phyloP scores from a whole-genome alignment of 306 rosid species.

The Corylus heterophylla region DNA sequence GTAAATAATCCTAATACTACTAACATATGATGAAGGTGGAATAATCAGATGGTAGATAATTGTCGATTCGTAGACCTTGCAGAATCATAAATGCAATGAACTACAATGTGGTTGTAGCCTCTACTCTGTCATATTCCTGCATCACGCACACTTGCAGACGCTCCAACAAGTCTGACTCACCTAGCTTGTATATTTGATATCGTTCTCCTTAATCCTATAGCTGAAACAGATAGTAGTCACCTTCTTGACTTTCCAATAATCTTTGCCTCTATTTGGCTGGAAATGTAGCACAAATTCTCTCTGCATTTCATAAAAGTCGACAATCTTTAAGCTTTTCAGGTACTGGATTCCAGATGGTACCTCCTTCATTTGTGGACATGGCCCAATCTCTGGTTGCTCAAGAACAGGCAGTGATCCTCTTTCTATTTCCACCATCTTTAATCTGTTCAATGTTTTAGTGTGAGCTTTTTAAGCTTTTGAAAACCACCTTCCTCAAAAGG shows the following conservation, averaged over 20 bases:
- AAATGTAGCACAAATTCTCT: background rate
- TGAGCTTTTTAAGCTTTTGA: background rate
- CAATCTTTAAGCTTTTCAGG: background rate
- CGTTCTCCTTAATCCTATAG: background rate
- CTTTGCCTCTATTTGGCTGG: background rate
- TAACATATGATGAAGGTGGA: too few relatives aligned
- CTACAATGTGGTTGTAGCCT: too few relatives aligned
- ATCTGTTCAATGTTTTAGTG: background rate
- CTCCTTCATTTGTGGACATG: conserved; percentile 12
- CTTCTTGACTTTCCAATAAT: conserved; percentile 1
- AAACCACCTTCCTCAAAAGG: conserved; percentile 7
- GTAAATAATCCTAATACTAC: too few relatives aligned
- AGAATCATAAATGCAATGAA: too few relatives aligned
- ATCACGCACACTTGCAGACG: too few relatives aligned
- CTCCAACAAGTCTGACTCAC: background rate
- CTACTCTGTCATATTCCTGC: too few relatives aligned
- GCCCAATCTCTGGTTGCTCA: conserved; percentile 1
- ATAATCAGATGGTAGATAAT: too few relatives aligned
- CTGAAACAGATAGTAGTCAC: background rate
- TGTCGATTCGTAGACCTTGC: too few relatives aligned
- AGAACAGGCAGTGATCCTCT: conserved; percentile 7
- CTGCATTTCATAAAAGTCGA: conserved; percentile 1
- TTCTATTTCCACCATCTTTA: conserved; percentile 2
- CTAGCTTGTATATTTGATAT: background rate
- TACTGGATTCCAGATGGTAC: conserved; percentile 9